phyloP scores from a whole-genome alignment of 805 yeast genomes.

The Yarrowia sp. region DNA sequence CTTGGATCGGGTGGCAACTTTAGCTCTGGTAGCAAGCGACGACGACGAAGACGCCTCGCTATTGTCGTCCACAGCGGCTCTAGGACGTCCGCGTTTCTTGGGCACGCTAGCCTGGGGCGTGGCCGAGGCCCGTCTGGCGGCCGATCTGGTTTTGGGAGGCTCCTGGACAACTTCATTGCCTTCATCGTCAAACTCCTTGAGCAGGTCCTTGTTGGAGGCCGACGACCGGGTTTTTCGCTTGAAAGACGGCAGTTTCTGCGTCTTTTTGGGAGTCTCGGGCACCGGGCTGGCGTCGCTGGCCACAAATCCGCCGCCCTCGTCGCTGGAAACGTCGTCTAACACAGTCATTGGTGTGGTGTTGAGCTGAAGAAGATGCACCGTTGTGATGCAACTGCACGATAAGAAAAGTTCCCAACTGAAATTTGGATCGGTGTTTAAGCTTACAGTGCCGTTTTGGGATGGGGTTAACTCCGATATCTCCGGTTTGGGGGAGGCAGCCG shows the following conservation, averaged over 20 bases:
- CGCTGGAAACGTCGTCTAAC: constrained; percentile 15
- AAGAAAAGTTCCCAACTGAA: constrained; percentile 20
- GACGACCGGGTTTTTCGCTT: background rate
- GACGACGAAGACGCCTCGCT: constrained; percentile 12
- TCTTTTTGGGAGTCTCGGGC: background rate
- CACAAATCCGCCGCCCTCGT: constrained; percentile 33
- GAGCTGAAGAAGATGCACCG: background rate
- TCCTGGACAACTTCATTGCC: constrained; percentile 21
- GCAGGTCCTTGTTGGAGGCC: background rate
- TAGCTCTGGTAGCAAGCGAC: constrained; percentile 10
- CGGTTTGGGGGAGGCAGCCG: too few species aligned
- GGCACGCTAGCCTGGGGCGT: background rate
- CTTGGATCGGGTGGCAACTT: constrained; percentile 10
- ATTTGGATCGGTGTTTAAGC: background rate
- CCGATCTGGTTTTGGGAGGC: constrained; percentile 2
- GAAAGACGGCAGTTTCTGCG: constrained; percentile 3
- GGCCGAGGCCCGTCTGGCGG: background rate
- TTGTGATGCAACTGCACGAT: constrained; percentile 11
- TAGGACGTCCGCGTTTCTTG: constrained; percentile 9
- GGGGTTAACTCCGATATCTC: constrained; percentile 15
- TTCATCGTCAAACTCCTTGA: constrained; percentile 34
- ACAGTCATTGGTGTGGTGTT: background rate
- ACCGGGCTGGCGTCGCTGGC: background rate
- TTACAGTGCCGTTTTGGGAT: background rate
- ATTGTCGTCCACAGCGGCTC: constrained; percentile 8